Percentiles rank a stretch among this genome's conserved stretches.
phyloP scores from a whole-genome alignment of 1,284 basidiomycete genomes.

The Puccinia hordei region DNA sequence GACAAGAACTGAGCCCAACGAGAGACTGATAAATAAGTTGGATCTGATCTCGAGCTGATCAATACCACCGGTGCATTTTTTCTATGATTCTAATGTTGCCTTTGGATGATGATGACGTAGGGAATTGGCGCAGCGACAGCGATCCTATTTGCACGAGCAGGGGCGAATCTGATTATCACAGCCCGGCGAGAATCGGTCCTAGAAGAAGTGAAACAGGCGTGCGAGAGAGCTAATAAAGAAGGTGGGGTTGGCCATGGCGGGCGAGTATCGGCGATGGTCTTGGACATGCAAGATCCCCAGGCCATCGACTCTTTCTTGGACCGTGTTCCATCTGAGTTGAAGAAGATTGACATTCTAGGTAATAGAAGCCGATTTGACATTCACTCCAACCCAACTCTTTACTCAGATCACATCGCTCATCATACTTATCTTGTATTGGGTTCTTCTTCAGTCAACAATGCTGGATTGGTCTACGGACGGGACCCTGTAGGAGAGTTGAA shows the following conservation, averaged over 20 bases:
- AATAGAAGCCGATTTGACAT: constrained; percentile 55
- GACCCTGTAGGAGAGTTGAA: constrained; percentile 47
- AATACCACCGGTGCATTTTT: too few species aligned
- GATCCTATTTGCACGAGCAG: constrained; percentile 72
- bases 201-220: constrained; percentile 61
- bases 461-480: constrained; percentile 41
- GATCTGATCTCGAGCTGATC: neutral
- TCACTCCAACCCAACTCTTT: neutral
- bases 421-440: neutral
- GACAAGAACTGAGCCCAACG: too few species aligned
- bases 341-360: constrained; percentile 41
- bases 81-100: too few species aligned
- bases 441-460: constrained; percentile 41
- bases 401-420: constrained; percentile 54
- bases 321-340: constrained; percentile 8
- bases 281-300: constrained; percentile 72
- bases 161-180: constrained; percentile 61
- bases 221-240: constrained; percentile 68
- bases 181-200: constrained; percentile 60
- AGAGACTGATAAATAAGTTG: neutral
- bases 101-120: neutral
- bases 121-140: constrained; percentile 70
- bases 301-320: constrained; percentile 46
- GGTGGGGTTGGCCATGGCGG: constrained; percentile 73
- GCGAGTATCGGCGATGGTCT: constrained; percentile 68